Evolutionary conservation across 1,139 yeast genomes (phyloP).

Genomic region (Scheffersomyces stambukii): DNA sequence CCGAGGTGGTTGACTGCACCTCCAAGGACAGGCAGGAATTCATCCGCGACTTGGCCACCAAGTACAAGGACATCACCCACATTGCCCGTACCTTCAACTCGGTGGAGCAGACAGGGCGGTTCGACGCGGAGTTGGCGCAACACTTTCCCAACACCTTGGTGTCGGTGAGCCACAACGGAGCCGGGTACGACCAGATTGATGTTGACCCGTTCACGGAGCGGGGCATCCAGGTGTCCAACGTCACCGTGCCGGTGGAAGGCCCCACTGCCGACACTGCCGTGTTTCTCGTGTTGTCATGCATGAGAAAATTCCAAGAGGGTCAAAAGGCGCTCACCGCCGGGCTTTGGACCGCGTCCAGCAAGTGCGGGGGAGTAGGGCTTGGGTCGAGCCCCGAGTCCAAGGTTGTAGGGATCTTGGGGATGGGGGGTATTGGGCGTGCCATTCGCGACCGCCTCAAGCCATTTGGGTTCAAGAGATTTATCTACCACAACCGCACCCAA

Average conservation of each 20-base stretch:
- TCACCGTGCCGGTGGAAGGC: slow-evolving; percentile 67
- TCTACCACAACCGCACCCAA: slow-evolving; percentile 58
- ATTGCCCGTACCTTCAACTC: slow-evolving; percentile 53
- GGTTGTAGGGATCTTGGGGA: slow-evolving; percentile 63
- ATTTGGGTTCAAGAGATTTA: slow-evolving; percentile 57
- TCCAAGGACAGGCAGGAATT: slow-evolving; percentile 48
- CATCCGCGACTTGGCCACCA: slow-evolving; percentile 44
- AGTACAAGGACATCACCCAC: slow-evolving; percentile 43
- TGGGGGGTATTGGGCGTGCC: slow-evolving; percentile 77
- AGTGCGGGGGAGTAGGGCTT: slow-evolving; percentile 22
- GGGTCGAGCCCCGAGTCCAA: slow-evolving; percentile 56
- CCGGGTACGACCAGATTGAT: slow-evolving; percentile 88
- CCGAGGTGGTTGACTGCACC: slow-evolving; percentile 48
- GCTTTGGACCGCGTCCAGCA: slow-evolving; percentile 45
- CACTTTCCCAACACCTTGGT: slow-evolving; percentile 59
- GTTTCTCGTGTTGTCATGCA: slow-evolving; percentile 58
- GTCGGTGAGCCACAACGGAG: slow-evolving; percentile 77
- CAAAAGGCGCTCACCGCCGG: slow-evolving; percentile 50
- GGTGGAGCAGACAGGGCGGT: slow-evolving; percentile 56
- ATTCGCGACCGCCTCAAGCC: slow-evolving; percentile 59
- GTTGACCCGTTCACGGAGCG: slow-evolving; percentile 44
- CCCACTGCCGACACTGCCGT: slow-evolving; percentile 85
- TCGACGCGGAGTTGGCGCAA: slow-evolving; percentile 67
- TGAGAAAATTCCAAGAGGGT: slow-evolving; percentile 56
- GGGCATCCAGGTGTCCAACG: slow-evolving; percentile 66